Evolutionary conservation across 495 filamentous ascomycete genomes (phyloP).

Genomic region (Jackrogersella minutella): DNA sequence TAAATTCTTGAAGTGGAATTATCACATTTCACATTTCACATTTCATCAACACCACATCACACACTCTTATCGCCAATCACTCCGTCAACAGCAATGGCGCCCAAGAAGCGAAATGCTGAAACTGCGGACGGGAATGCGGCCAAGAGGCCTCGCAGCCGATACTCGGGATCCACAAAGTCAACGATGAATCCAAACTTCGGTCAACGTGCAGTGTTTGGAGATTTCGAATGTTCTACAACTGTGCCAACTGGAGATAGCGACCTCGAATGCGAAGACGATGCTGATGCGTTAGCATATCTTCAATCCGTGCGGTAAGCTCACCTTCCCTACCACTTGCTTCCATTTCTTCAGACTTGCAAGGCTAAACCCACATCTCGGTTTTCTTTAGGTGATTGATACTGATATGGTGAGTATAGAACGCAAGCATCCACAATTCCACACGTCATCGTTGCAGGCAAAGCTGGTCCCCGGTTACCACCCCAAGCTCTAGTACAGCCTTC

Average conservation of each 20-base stretch:
- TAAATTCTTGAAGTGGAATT: no score
- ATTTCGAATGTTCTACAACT: conserved; percentile 62
- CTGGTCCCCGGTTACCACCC: conserved; percentile 55
- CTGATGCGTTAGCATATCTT: conserved; percentile 77
- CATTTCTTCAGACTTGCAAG: conserved; percentile 17
- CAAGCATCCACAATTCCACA: conserved; percentile 76
- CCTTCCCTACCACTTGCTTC: conserved; percentile 26
- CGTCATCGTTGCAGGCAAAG: conserved; percentile 65
- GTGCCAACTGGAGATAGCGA: conserved; percentile 53
- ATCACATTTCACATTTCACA: background rate
- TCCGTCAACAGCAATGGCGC: conserved; percentile 29
- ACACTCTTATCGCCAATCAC: background rate
- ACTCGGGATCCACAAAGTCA: background rate
- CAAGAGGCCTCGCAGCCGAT: conserved; percentile 10
- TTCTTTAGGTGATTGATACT: conserved; percentile 44
- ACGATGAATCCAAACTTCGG: conserved; percentile 72
- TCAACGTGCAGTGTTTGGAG: conserved; percentile 79
- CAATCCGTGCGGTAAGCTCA: conserved; percentile 78
- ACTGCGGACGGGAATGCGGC: conserved; percentile 33
- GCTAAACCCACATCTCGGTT: conserved; percentile 29
- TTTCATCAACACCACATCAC: background rate
- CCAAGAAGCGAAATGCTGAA: conserved; percentile 46
- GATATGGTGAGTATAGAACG: conserved; percentile 65
- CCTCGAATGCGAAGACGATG: conserved; percentile 64
- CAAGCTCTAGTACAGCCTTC: conserved; percentile 34